Base-by-base conservation (phyloP, 331 rosid species). In the Acacia concinna region DNA sequence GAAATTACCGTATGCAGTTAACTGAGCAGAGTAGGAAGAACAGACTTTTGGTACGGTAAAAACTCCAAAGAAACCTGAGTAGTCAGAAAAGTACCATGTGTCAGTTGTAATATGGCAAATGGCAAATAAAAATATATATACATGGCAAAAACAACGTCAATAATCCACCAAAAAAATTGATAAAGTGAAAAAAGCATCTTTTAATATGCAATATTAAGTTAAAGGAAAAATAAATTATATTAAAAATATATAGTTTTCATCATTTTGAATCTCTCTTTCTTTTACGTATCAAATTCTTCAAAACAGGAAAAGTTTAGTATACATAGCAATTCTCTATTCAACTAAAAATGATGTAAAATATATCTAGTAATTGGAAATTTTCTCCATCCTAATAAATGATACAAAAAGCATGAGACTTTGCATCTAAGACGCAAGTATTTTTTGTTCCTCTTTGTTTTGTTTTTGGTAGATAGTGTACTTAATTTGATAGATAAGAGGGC, bases 21-120 rank as follows among this genome's bases (percentile, higher is more conserved):
- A 75, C 78, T 87, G 98, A 54, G 93, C 75, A 49, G 97, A 93
- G 75, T 93, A 93, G 10, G 86, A 87, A 8, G 93, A 87, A 81
- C 91, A 93, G 83, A 93, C 44, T 83, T 91, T 95, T 68, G 99
- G 99, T 43, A 93, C 74, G 4, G 92, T 95, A 41, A 95, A 95
- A 13, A 95, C 94, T 81, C 97, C 99, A 66, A 93, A 88, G 87
- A 95, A 95, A 47, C 99, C 99, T 95, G 94, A 35, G 31, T 76
- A 23, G 64, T 47, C 68, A 78, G 73, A 43, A 68, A 18, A 34
- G 41, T 41, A 43, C 56, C n/a, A 40, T 68, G n/a, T 40, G 47
- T 78, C 43, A 73, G 59, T 12, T 27, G 21, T 1, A 25, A 41
- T 15, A 30, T 9, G 17, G 43, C 20, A 54, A 32, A 32, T n/a